These are phyloP conservation scores for Mortierella hygrophila DNA, from an alignment of 192 early-diverging fungal species.

Conservation along the genomic window DNA sequence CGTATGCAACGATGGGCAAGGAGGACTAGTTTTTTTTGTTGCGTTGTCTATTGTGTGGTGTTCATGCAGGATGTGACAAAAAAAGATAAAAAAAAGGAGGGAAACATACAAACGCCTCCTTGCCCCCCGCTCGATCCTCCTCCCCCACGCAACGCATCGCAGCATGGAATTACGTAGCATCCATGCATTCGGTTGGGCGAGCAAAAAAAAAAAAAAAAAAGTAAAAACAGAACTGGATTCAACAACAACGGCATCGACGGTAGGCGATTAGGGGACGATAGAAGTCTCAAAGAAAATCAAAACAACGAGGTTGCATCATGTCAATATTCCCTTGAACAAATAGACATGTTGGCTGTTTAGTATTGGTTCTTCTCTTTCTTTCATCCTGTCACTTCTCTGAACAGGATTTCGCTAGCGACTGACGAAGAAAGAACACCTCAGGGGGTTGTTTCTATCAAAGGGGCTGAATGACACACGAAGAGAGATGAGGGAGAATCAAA, in stretches of 20 bases:
- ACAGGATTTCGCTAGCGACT: no score
- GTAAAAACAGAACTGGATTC: background rate
- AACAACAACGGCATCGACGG: background rate
- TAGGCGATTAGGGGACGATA: background rate
- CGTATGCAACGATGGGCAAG: background rate
- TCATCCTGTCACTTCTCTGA: no score
- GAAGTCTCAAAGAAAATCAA: background rate
- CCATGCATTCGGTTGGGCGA: constrained; percentile 1
- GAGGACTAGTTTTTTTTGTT: background rate
- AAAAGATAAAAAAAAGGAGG: background rate
- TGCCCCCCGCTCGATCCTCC: background rate
- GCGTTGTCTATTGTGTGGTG: background rate
- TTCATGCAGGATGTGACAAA: constrained; percentile 3
- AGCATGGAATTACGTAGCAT: background rate
- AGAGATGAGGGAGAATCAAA: background rate
- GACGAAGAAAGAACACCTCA: no score
- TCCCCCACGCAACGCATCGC: background rate
- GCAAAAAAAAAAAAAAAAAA: background rate
- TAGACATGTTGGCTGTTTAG: no score
- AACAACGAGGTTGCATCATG: no score
- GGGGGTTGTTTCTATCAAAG: no score
- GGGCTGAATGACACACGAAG: background rate
- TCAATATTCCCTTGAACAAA: no score
- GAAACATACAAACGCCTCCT: background rate
- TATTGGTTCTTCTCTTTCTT: no score